Evolutionary conservation across 192 early-diverging fungal species (phyloP).

Genomic region (Allomyces arbusculus): DNA sequence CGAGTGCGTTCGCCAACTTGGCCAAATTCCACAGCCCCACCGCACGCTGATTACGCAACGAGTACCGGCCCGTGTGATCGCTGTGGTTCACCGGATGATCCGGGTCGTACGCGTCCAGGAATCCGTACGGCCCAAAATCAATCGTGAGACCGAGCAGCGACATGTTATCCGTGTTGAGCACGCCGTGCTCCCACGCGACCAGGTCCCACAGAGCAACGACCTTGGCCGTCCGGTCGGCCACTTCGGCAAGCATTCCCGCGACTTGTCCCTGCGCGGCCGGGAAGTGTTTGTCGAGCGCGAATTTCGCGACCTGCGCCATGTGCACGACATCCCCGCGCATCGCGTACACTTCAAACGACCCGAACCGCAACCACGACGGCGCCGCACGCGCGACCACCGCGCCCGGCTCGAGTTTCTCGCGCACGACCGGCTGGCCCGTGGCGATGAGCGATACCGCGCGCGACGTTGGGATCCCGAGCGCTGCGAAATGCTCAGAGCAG

Average conservation of each 20-base stretch:
- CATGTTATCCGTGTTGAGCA: slow-evolving; percentile 90
- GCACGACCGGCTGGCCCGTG: slow-evolving; percentile 33
- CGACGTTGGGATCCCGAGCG: slow-evolving; percentile 18
- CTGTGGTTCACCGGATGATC: slow-evolving; percentile 58
- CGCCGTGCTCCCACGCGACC: slow-evolving; percentile 60
- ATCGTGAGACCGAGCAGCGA: slow-evolving; percentile 61
- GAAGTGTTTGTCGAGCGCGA: slow-evolving; percentile 35
- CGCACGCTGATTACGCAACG: slow-evolving; percentile 55
- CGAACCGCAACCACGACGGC: slow-evolving; percentile 68
- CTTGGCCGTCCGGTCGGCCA: slow-evolving; percentile 37
- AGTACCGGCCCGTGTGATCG: slow-evolving; percentile 51
- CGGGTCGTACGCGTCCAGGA: slow-evolving; percentile 69
- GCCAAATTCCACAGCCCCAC: slow-evolving; percentile 64
- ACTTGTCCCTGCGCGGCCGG: slow-evolving; percentile 12
- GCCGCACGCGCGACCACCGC: slow-evolving; percentile 56
- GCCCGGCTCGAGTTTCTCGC: slow-evolving; percentile 51
- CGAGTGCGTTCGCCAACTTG: slow-evolving; percentile 41
- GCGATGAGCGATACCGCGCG: slow-evolving; percentile 51
- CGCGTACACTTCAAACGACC: slow-evolving; percentile 64
- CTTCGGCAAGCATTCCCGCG: slow-evolving; percentile 22
- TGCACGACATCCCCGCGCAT: slow-evolving; percentile 35
- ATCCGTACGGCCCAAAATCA: slow-evolving; percentile 73
- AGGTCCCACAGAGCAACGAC: slow-evolving; percentile 66
- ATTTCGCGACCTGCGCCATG: slow-evolving; percentile 47
- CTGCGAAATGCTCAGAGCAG: slow-evolving; percentile 26